Conservation (phyloP, 2,329 filamentous ascomycete species). For the Alternaria infectoria region DNA sequence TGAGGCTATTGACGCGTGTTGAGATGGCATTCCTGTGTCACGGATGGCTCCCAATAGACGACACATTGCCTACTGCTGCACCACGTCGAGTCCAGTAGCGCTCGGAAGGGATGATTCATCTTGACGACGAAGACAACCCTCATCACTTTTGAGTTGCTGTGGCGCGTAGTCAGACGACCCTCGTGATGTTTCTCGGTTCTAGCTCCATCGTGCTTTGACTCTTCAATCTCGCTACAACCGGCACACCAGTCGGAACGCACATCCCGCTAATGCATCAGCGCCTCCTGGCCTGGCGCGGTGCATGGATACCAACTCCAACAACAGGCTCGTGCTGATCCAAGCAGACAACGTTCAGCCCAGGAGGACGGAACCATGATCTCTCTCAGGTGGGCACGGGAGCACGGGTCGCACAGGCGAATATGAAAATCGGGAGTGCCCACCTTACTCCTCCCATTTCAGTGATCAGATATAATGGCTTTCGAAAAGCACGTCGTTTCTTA, state of each 20-base stretch:
- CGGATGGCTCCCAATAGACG: neutral
- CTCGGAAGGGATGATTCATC: neutral
- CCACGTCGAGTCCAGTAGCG: neutral
- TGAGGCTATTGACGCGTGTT: neutral
- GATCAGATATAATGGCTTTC: constrained; percentile 6
- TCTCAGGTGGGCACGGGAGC: neutral
- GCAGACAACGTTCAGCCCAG: neutral
- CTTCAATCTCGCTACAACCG: neutral
- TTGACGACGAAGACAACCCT: neutral
- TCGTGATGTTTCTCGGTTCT: neutral
- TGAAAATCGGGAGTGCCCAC: constrained; percentile 2
- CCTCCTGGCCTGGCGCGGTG: neutral
- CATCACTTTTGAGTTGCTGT: neutral
- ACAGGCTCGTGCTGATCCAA: neutral
- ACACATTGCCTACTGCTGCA: neutral
- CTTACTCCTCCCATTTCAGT: neutral
- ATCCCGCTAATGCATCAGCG: neutral
- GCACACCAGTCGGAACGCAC: constrained; percentile 1
- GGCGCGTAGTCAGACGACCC: constrained; percentile 1
- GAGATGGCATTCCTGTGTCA: neutral
- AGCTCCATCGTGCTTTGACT: neutral
- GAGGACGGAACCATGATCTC: neutral
- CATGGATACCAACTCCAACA: neutral
- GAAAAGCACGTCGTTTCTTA: neutral
- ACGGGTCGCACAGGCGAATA: neutral